These are phyloP conservation scores for Adansonia madagascariensis DNA, from an alignment of 441 rosid genomes.

Conservation along the genomic window DNA sequence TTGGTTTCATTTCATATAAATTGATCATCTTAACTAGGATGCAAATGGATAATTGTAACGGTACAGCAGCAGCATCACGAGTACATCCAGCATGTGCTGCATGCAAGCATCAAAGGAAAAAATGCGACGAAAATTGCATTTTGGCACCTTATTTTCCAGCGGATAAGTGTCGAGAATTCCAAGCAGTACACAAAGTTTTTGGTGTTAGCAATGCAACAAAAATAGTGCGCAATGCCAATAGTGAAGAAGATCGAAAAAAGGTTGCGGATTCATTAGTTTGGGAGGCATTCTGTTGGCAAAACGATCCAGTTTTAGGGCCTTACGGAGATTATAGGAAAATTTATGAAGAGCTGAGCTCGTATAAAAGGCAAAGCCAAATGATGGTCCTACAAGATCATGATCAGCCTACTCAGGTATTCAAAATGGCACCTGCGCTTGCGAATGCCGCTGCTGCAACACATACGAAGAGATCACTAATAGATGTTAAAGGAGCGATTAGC, in stretches of 20 bases:
- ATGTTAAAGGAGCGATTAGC: conserved; percentile 24
- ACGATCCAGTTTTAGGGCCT: conserved; percentile 57
- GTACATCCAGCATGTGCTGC: conserved; percentile 51
- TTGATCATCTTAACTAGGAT: conserved; percentile 8
- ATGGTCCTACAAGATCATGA: conserved; percentile 26
- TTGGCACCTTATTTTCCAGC: conserved; percentile 39
- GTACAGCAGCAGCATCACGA: not conserved
- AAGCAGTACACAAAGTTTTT: conserved; percentile 37
- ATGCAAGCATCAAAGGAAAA: conserved; percentile 49
- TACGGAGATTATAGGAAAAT: conserved; percentile 60
- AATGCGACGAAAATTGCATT: conserved; percentile 36
- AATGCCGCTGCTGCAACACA: not conserved
- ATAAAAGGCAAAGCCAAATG: conserved; percentile 38
- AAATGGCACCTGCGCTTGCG: conserved; percentile 4
- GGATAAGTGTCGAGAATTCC: conserved; percentile 31
- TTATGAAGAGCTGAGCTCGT: conserved; percentile 48
- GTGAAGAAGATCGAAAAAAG: conserved; percentile 43
- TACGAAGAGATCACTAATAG: not conserved
- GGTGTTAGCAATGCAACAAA: conserved; percentile 45
- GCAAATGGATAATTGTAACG: not conserved
- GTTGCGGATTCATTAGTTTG: conserved; percentile 55
- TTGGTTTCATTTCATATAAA: not conserved
- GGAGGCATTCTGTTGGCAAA: conserved; percentile 63
- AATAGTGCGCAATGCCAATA: conserved; percentile 36
- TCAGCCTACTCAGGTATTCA: conserved; percentile 6